Conservation (phyloP, 352 stramenopile genomes). For the Phytopythium litorale region DNA sequence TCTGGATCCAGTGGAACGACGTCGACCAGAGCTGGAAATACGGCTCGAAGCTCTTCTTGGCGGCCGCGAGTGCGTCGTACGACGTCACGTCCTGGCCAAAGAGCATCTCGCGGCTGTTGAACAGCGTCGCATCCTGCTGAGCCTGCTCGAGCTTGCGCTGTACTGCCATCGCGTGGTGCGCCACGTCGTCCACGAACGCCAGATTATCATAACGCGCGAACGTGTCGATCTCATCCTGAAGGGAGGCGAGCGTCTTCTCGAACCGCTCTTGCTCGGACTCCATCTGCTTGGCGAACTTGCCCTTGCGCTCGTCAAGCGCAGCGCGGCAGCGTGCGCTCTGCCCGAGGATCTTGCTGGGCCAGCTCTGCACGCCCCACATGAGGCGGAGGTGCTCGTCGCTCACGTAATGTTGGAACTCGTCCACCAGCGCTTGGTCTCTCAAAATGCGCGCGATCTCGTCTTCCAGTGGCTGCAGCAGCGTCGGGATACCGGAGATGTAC, state of each 20-base stretch:
- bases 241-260: slow-evolving; percentile 70
- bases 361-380: slow-evolving; percentile 89
- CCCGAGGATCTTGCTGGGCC: slow-evolving; percentile 85
- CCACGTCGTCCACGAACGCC: slow-evolving; percentile 84
- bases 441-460: slow-evolving; percentile 83
- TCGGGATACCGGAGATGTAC: slow-evolving; percentile 76
- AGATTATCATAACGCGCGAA: slow-evolving; percentile 88
- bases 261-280: slow-evolving; percentile 93
- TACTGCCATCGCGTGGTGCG: slow-evolving; percentile 80
- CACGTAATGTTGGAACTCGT: slow-evolving; percentile 81
- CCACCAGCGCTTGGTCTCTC: slow-evolving; percentile 71
- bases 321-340: slow-evolving; percentile 79
- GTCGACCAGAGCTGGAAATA: slow-evolving; percentile 93
- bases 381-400: slow-evolving; percentile 84
- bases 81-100: slow-evolving; percentile 89
- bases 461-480: slow-evolving; percentile 66
- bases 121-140: slow-evolving; percentile 87
- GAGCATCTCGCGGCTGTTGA: slow-evolving; percentile 91
- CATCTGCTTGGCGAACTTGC: slow-evolving; percentile 91
- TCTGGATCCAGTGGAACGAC: slow-evolving; percentile 90
- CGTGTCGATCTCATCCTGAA: slow-evolving; percentile 89
- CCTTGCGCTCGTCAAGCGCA: slow-evolving; percentile 77
- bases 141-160: slow-evolving; percentile 88
- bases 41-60: slow-evolving; percentile 94
- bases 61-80: slow-evolving; percentile 80